Evolutionary conservation across 768 basidiomycete species (phyloP).

Genomic region (Boletus huronensis): DNA sequence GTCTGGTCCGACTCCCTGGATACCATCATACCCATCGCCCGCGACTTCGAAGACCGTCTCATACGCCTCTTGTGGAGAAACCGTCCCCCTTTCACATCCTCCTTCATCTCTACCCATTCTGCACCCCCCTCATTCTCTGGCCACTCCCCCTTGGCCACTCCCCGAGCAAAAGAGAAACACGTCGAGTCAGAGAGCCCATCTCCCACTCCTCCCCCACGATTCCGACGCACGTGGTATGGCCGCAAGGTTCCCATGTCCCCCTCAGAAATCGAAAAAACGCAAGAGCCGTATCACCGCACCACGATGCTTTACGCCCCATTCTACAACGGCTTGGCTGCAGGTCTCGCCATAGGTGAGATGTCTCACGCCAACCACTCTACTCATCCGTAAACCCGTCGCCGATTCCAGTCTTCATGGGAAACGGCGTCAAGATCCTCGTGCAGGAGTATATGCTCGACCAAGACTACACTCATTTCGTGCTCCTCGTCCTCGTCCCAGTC

Average conservation of each 20-base stretch:
- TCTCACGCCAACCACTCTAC: neutral
- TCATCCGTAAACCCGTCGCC: conserved; percentile 1
- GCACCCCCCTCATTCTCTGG: conserved; percentile 36
- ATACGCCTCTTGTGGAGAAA: conserved; percentile 54
- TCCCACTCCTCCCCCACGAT: conserved; percentile 28
- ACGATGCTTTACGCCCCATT: conserved; percentile 26
- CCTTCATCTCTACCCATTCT: conserved; percentile 26
- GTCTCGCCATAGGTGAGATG: conserved; percentile 22
- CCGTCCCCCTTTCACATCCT: conserved; percentile 26
- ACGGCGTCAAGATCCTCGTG: conserved; percentile 59
- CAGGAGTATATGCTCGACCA: conserved; percentile 48
- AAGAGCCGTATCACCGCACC: conserved; percentile 13
- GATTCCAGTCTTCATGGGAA: conserved; percentile 56
- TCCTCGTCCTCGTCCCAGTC: conserved; percentile 39
- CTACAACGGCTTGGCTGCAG: conserved; percentile 29
- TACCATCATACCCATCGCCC: conserved; percentile 52
- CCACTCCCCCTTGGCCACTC: conserved; percentile 33
- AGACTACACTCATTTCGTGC: conserved; percentile 39
- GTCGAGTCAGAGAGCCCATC: conserved; percentile 13
- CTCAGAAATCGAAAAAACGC: conserved; percentile 27
- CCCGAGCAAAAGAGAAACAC: conserved; percentile 13
- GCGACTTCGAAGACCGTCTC: conserved; percentile 56
- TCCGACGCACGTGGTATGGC: conserved; percentile 60
- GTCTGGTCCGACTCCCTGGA: conserved; percentile 84
- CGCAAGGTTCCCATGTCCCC: conserved; percentile 43